Evolutionary conservation across 1,139 yeast genomes (phyloP), one percentile per base, ranked within the genome.

Genomic region (Pichia sp.): DNA sequence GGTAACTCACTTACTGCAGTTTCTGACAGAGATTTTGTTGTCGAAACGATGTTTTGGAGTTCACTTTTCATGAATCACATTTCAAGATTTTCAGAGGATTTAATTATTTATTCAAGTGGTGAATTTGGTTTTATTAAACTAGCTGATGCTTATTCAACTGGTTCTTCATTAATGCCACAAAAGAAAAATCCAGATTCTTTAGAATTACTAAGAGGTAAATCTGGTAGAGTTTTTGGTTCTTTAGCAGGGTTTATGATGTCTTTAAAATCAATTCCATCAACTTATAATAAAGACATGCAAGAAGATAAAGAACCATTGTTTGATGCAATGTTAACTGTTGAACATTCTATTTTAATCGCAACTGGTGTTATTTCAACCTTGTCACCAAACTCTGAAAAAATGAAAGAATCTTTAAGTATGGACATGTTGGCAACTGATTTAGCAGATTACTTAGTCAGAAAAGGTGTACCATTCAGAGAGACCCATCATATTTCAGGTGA

Each of bases 361-460:
- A 91, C 97, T 4, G 99, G 99, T 56, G 98, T 93, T 18, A 76
- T 93, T 48, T 88, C 97, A 3, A 93, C 99, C 1, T 76, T 93
- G 63, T 67, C 70, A 41, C 87, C 91, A 60, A 78, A 85, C 62
- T 77, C 80, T 59, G 83, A 79, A 54, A 84, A 77, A 61, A 93
- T 93, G 99, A 78, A 77, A 62, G 82, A 78, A 45, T 95, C 98
- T 0, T 79, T 93, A 64, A 91, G 98, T 36, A 91, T 91, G 96
- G 99, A 95, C 70, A 95, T 93, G 99, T 79, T 93, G 64, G 99
- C 99, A 19, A 93, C 99, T 28, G 99, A 93, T 69, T 79, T 93
- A 63, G 99, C 99, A 44, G 99, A 93, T 70, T 93, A 93, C 71
- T 78, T 93, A 61, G 99, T 93, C 52, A 84, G 97, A 74, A 90